phyloP scores from a whole-genome alignment of 352 stramenopile genomes.

The Phytophthora uliginosa region DNA sequence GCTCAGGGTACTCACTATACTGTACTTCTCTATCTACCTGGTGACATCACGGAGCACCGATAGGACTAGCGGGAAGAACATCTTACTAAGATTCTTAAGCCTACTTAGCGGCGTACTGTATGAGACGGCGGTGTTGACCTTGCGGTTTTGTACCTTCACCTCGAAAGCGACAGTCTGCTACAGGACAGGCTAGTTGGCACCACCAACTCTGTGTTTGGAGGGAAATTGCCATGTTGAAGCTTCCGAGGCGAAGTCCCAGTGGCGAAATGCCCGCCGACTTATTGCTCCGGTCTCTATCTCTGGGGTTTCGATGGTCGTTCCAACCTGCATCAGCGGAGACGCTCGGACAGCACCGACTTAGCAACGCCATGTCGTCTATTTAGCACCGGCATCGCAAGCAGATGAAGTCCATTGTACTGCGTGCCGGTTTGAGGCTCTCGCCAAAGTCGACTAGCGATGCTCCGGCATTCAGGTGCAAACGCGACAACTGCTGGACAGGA shows the following conservation, averaged over 20 bases:
- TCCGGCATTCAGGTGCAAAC: not conserved
- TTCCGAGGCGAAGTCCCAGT: not conserved
- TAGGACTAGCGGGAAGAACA: no score
- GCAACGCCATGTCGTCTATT: not conserved
- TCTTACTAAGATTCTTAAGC: no score
- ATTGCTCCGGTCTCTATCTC: conserved; percentile 16
- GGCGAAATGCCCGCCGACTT: conserved; percentile 8
- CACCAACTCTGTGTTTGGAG: no score
- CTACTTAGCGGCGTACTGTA: no score
- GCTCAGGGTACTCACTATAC: no score
- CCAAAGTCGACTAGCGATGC: not conserved
- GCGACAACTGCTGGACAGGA: conserved; percentile 9
- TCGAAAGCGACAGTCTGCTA: not conserved
- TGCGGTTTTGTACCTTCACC: no score
- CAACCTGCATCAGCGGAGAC: conserved; percentile 6
- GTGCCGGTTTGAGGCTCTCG: not conserved
- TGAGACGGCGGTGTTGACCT: no score
- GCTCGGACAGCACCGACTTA: conserved; percentile 6
- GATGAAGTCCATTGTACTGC: not conserved
- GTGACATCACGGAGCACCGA: no score
- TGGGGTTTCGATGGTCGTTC: conserved; percentile 19
- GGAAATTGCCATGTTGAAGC: not conserved
- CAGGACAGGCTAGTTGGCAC: not conserved
- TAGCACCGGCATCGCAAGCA: not conserved
- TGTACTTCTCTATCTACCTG: no score